Conservation (phyloP, 352 stramenopile species). For the Phytophthora pseudosyringae region DNA sequence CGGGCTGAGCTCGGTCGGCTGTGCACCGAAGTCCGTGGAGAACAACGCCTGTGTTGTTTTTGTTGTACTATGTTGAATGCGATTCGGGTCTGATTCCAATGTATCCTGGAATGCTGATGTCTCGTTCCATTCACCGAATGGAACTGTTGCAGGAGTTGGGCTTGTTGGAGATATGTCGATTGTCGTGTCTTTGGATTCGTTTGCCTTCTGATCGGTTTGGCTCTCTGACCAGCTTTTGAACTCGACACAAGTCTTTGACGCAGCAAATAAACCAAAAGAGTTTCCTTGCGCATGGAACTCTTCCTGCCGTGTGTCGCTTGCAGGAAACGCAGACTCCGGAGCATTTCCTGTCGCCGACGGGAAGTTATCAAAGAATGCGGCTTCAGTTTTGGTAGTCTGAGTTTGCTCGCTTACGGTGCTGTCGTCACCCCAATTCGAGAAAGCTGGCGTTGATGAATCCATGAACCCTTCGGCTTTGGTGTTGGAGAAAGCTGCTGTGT, state of each 20-base stretch:
- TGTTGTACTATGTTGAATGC: not conserved
- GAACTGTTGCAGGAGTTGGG: not conserved
- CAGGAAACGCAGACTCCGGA: not conserved
- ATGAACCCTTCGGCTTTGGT: not conserved
- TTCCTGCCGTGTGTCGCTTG: not conserved
- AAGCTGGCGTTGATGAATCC: not conserved
- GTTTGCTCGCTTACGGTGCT: not conserved
- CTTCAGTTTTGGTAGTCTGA: not conserved
- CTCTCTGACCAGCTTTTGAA: not conserved
- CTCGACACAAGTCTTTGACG: not conserved
- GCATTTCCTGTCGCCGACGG: not conserved
- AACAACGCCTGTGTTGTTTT: not conserved
- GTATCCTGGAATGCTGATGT: not conserved
- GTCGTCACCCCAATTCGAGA: slow-evolving; percentile 15
- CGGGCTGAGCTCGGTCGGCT: not conserved
- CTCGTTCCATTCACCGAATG: not conserved
- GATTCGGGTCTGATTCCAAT: not conserved
- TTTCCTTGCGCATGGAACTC: not conserved
- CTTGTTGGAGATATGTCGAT: not conserved
- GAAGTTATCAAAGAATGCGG: slow-evolving; percentile 7
- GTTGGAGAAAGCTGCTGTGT: not conserved
- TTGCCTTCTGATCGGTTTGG: not conserved
- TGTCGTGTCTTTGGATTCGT: not conserved
- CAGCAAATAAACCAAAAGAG: slow-evolving; percentile 5
- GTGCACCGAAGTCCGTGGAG: slow-evolving; percentile 1